Evolutionary conservation across 2,329 filamentous ascomycete genomes (phyloP).

Genomic region (Colletotrichum tropicale): DNA sequence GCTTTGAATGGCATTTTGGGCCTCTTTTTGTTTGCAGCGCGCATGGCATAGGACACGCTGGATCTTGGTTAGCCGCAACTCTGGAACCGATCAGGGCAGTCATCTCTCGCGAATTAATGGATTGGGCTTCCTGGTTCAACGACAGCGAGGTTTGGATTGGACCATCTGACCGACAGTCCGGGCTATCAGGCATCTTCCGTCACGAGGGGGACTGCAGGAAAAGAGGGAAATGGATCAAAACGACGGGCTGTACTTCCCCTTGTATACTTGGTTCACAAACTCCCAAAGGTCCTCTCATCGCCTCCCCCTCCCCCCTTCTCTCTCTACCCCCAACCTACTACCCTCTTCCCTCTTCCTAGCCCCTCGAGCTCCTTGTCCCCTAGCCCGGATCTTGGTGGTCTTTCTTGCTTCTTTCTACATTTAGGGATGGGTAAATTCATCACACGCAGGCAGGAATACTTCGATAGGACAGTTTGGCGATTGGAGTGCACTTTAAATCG

Average conservation of each 20-base stretch:
- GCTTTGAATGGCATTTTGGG: slow-evolving; percentile 18
- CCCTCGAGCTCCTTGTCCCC: slow-evolving; percentile 21
- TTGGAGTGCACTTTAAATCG: slow-evolving; percentile 53
- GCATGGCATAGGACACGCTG: slow-evolving; percentile 20
- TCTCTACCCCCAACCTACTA: background rate
- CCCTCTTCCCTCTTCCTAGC: slow-evolving; percentile 12
- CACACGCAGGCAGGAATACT: slow-evolving; percentile 41
- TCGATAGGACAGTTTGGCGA: slow-evolving; percentile 57
- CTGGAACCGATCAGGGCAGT: slow-evolving; percentile 8
- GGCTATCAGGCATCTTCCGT: slow-evolving; percentile 1
- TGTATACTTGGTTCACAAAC: slow-evolving; percentile 4
- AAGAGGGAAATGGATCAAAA: background rate
- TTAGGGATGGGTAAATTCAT: slow-evolving; percentile 36
- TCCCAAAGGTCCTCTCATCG: slow-evolving; percentile 1
- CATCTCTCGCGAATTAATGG: slow-evolving; percentile 10
- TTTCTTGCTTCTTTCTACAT: slow-evolving; percentile 30
- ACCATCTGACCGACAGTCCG: slow-evolving; percentile 12
- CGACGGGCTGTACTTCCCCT: slow-evolving; percentile 17
- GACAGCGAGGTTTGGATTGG: slow-evolving; percentile 9
- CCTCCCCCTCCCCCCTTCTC: background rate
- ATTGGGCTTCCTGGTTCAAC: slow-evolving; percentile 12
- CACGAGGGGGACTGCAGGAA: background rate
- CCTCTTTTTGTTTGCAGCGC: slow-evolving; percentile 18
- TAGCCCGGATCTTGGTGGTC: slow-evolving; percentile 19
- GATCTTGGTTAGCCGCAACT: slow-evolving; percentile 9